Base-by-base conservation (phyloP, 345 rosid species). In the Populus nigra region DNA sequence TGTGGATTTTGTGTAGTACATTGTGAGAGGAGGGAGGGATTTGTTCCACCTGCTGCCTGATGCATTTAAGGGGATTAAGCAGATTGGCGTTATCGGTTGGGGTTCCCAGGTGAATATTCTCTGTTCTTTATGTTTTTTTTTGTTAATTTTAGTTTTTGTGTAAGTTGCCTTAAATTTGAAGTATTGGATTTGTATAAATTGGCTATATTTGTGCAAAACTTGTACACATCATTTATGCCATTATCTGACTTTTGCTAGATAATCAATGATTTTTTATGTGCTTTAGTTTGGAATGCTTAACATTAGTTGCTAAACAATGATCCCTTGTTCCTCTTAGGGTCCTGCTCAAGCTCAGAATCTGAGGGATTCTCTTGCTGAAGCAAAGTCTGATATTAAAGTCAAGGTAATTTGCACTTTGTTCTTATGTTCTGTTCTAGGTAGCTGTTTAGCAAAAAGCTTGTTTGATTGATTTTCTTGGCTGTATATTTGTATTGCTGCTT, bases 281-380 rank as follows among this genome's bases (percentile, higher is more conserved):
- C 39, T 53, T 9, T 22, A 53, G 45, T 63, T 23, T 33, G 23
- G 43, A 9, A n/a, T 49, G 23, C 20, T 61, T 17, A 5, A 0
- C 10, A 15, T 65, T 5, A 23, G 45, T 16, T 74, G 18, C 35
- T 47, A 9, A 39, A 4, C 23, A 31, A 36, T 31, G 12, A 18
- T 36, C 50, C 23, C 22, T 23, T 45, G 2, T 41, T 17, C 20
- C 17, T 57, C 35, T 57, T 66, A 74, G 92, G 99, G 94, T 35
- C 98, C 98, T 81, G 98, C 98, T 65, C 98, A 94, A 88, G 98
- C 97, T 62, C 98, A 94, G 84, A 94, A 91, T 76, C 79, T 94
- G 82, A 91, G 93, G 83, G 98, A 94, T 86, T 94, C 98, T 70
- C 94, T 94, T 76, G 90, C 85, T 47, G 98, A 93, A 75, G 95